Evolutionary conservation across 2,329 filamentous ascomycete genomes (phyloP).

Genomic region (Aquanectria penicillioides): DNA sequence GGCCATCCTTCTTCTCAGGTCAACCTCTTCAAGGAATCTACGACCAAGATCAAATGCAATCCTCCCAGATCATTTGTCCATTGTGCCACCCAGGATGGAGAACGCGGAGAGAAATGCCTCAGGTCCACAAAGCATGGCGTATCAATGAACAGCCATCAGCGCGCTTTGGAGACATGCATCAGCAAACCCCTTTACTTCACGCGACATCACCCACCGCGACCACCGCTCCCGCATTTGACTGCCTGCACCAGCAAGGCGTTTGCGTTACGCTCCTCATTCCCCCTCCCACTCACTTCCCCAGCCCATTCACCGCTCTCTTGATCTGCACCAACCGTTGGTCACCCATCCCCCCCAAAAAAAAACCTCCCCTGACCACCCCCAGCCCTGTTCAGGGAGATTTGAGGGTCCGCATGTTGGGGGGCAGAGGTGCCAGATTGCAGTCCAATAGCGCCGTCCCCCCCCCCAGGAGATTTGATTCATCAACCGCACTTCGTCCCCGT

Average conservation of each 20-base stretch:
- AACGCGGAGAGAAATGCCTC: slow-evolving; percentile 49
- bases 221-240: slow-evolving; percentile 27
- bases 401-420: slow-evolving; percentile 34
- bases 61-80: neutral
- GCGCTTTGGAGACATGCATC: slow-evolving; percentile 25
- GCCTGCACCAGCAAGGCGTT: slow-evolving; percentile 34
- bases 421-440: slow-evolving; percentile 28
- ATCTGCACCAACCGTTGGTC: slow-evolving; percentile 27
- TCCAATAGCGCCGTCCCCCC: slow-evolving; percentile 34
- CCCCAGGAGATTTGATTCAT: slow-evolving; percentile 40
- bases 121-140: slow-evolving; percentile 37
- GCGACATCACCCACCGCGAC: slow-evolving; percentile 21
- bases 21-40: neutral
- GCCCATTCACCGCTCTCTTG: slow-evolving; percentile 38
- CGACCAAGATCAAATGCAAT: neutral
- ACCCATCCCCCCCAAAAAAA: slow-evolving; percentile 17
- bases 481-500: slow-evolving; percentile 27
- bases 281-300: slow-evolving; percentile 23
- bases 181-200: slow-evolving; percentile 35
- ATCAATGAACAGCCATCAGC: slow-evolving; percentile 20
- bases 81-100: slow-evolving; percentile 27
- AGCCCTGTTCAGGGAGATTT: slow-evolving; percentile 39
- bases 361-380: slow-evolving; percentile 25
- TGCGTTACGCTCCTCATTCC: slow-evolving; percentile 28
- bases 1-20: neutral